Evolutionary conservation across 371 early-diverging fungal species (phyloP).

Genomic region (Entomophthora muscae): DNA sequence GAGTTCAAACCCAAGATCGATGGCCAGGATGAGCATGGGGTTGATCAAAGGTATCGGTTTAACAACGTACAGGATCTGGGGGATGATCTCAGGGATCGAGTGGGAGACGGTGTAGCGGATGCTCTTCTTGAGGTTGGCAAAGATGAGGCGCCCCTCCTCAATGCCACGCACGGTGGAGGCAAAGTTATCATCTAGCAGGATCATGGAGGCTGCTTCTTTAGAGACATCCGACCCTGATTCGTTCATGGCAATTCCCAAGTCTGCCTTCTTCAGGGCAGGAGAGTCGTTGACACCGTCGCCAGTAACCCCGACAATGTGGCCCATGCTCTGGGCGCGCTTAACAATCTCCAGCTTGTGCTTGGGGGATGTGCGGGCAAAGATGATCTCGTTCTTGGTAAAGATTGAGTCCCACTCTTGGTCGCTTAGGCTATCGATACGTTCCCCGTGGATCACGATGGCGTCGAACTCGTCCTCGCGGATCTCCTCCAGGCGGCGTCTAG

Average conservation of each 20-base stretch:
- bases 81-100: constrained; percentile 65
- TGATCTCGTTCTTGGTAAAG: constrained; percentile 67
- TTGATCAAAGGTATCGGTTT: constrained; percentile 74
- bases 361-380: constrained; percentile 84
- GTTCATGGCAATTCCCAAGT: constrained; percentile 96
- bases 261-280: constrained; percentile 89
- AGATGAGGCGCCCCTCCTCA: constrained; percentile 84
- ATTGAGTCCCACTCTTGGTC: constrained; percentile 81
- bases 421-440: constrained; percentile 53
- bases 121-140: constrained; percentile 85
- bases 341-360: constrained; percentile 82
- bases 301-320: constrained; percentile 84
- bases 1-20: constrained; percentile 89
- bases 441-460: constrained; percentile 88
- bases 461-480: constrained; percentile 60
- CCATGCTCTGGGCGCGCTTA: constrained; percentile 54
- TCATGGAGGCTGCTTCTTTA: constrained; percentile 95
- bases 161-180: constrained; percentile 13
- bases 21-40: constrained; percentile 69
- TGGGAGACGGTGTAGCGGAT: constrained; percentile 84
- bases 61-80: constrained; percentile 64
- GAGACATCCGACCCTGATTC: constrained; percentile 85
- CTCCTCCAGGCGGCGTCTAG: constrained; percentile 29
- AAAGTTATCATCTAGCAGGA: constrained; percentile 59
- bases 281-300: constrained; percentile 91